A percentile compares a stretch with the other conserved stretches of the same genome.
Conservation (phyloP, 139 green algal genomes). For the Haematococcus sp. region DNA sequence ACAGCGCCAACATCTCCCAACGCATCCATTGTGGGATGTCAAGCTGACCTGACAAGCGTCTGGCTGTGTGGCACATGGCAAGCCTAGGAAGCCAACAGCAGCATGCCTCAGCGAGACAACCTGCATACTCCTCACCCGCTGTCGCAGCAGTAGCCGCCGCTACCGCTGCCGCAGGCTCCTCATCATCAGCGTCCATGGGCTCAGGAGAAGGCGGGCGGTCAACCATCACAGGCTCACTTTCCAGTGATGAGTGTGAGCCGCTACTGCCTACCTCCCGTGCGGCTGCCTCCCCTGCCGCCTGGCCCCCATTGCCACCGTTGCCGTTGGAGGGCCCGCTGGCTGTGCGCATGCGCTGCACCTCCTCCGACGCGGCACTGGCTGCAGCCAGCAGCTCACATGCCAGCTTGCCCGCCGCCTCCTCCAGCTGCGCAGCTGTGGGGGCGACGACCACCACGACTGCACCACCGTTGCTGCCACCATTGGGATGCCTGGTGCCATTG, state of each 20-base stretch:
- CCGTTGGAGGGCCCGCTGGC: background rate
- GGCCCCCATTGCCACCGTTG: background rate
- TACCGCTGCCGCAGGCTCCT: background rate
- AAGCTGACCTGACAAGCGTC: too few species aligned
- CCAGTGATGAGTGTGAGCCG: background rate
- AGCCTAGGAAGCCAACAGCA: too few species aligned
- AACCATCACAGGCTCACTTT: conserved; percentile 11
- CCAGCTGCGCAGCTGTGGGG: too few species aligned
- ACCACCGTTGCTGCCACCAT: conserved; percentile 3
- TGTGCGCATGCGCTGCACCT: background rate
- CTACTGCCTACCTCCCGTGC: too few species aligned
- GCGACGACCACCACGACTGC: conserved; percentile 17
- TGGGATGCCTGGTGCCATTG: too few species aligned
- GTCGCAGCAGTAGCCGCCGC: background rate
- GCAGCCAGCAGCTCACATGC: conserved; percentile 8
- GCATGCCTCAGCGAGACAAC: too few species aligned
- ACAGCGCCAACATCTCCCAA: too few species aligned
- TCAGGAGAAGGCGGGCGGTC: background rate
- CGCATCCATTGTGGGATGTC: too few species aligned
- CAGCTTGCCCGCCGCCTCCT: background rate
- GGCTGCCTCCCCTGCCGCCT: background rate
- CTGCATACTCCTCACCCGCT: too few species aligned
- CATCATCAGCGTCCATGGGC: background rate
- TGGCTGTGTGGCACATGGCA: too few species aligned
- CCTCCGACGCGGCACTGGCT: background rate